These are phyloP conservation scores for Rhodotorula sp. DNA, from an alignment of 1,284 basidiomycete genomes.

Conservation along the genomic window DNA sequence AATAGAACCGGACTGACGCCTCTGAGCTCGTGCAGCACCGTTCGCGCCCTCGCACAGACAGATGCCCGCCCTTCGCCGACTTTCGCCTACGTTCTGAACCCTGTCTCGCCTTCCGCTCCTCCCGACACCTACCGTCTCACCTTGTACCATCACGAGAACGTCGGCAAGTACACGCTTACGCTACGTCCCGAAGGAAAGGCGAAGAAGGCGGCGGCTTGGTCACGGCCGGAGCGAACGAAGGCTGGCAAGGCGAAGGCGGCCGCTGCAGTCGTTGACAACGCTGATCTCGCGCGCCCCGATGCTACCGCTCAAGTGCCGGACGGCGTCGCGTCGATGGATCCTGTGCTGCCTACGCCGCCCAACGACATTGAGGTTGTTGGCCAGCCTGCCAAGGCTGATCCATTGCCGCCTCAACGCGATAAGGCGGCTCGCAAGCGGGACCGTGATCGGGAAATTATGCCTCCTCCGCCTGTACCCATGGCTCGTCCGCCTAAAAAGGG, in stretches of 20 bases:
- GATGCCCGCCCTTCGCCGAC: not conserved
- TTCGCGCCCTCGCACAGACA: not conserved
- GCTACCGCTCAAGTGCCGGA: not conserved
- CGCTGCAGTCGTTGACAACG: not conserved
- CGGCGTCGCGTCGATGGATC: too few relatives aligned
- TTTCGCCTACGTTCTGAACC: not conserved
- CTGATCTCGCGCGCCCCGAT: too few relatives aligned
- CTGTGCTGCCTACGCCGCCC: too few relatives aligned
- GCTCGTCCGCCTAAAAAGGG: constrained; percentile 24
- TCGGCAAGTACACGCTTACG: constrained; percentile 12
- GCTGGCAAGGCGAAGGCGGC: not conserved
- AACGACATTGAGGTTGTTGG: too few relatives aligned
- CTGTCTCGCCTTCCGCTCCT: not conserved
- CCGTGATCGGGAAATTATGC: constrained; percentile 19
- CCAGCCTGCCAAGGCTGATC: not conserved
- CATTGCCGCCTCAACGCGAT: not conserved
- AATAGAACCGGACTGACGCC: not conserved
- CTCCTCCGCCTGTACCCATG: constrained; percentile 18
- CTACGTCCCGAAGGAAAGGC: constrained; percentile 2
- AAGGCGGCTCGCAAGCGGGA: too few relatives aligned
- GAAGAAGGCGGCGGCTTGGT: constrained; percentile 7
- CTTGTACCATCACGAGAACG: constrained; percentile 9
- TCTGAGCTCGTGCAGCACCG: too few relatives aligned
- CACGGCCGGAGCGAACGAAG: constrained; percentile 8
- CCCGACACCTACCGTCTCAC: constrained; percentile 4